Evolutionary conservation across 2,329 filamentous ascomycete genomes (phyloP), one percentile per base, ranked within the genome.

Genomic region (Fusarium circinatum): DNA sequence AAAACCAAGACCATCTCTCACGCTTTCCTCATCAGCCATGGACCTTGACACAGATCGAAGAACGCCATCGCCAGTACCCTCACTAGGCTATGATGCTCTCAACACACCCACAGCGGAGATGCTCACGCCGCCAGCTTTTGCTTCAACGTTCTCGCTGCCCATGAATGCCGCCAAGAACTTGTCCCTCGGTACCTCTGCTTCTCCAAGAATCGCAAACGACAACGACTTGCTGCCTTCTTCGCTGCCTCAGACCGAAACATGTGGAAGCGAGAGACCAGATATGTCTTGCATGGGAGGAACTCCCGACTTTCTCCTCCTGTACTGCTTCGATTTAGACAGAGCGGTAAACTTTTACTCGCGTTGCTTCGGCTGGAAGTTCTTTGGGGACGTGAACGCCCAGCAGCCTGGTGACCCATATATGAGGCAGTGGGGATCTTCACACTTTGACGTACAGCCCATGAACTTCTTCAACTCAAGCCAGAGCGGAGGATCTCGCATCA

Each of bases 281-380:
- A 41, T 73, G 28, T 57, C 64, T 13, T 42, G 55, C 36, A 48
- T 70, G 20, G 60, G 68, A 20, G 72, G 74, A 22, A 74, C 71
- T 10, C 62, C 75, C 17, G 73, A 74, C n/a, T 78, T 78, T 57
- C 65, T 77, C 39, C 68, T 78, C 48, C 62, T 78, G 26, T 63
- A 74, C 30, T 78, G 76, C 41, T 76, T 75, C 56, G 62, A 78
- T 39, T 70, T 78, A 12, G 45, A 63, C 10, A 72, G 76, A 45
- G 76, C 76, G 26, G 59, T 64, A 52, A 54, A 47, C 34, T 78
- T 78, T 51, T 78, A 78, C 65, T 75, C 71, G 15, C 62, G 59
- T 28, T 78, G 76, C 54, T 78, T 78, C 34, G 75, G 69, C 38
- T 78, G 76, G 76, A 70, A 39, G 14, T 78, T 78, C 42, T 54